phyloP scores from a whole-genome alignment of 1,139 yeast genomes.

The Citeromyces hawaiiensis region DNA sequence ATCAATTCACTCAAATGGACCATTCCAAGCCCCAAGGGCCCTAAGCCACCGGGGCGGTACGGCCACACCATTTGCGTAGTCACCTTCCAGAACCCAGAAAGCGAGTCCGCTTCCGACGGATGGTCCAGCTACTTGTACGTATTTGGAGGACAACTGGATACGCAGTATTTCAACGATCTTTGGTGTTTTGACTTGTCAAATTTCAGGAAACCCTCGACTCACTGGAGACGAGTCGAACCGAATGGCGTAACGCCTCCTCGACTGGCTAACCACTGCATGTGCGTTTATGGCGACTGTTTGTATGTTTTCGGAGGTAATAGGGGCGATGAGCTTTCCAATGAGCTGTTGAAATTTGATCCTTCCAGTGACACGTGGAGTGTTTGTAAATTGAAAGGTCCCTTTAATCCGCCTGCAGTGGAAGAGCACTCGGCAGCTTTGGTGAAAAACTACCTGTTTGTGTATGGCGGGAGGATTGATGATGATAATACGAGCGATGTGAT shows the following conservation, averaged over 20 bases:
- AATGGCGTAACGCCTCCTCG: constrained; percentile 65
- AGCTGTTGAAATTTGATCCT: constrained; percentile 78
- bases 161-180: constrained; percentile 73
- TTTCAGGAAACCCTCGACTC: constrained; percentile 72
- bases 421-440: constrained; percentile 83
- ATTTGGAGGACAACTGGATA: constrained; percentile 94
- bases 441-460: constrained; percentile 68
- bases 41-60: constrained; percentile 83
- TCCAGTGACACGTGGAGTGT: constrained; percentile 60
- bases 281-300: constrained; percentile 63
- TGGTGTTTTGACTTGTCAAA: constrained; percentile 80
- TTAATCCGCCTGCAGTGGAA: constrained; percentile 71
- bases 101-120: constrained; percentile 7
- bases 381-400: constrained; percentile 20
- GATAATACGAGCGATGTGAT: constrained; percentile 62
- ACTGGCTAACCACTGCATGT: constrained; percentile 84
- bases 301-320: constrained; percentile 88
- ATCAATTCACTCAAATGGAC: constrained; percentile 88
- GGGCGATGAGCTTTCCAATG: constrained; percentile 61
- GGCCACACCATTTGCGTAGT: constrained; percentile 63
- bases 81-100: constrained; percentile 16
- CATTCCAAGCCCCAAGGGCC: constrained; percentile 69
- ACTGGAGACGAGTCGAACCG: constrained; percentile 69
- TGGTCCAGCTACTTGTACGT: constrained; percentile 38
- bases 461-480: constrained; percentile 79